phyloP scores from a whole-genome alignment of 2,329 filamentous ascomycete genomes.

The Curvularia spicifera region DNA sequence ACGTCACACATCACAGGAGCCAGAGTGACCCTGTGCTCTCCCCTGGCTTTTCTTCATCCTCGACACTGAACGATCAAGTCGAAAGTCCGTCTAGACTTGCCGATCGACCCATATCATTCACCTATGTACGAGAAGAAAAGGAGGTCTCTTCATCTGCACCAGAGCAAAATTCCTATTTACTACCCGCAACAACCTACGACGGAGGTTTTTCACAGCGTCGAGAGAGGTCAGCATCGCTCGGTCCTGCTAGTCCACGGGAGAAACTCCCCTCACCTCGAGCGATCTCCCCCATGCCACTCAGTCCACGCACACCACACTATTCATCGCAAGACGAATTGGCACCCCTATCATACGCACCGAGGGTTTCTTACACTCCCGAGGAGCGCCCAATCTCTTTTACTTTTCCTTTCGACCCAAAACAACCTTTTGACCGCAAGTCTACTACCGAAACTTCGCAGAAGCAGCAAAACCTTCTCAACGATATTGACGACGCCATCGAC shows the following conservation, averaged over 20 bases:
- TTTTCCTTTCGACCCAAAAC: constrained; percentile 21
- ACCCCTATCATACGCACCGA: constrained; percentile 5
- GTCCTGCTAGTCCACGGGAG: constrained; percentile 10
- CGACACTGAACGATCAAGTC: constrained; percentile 22
- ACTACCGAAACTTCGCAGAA: constrained; percentile 15
- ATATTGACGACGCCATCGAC: constrained; percentile 36
- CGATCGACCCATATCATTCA: constrained; percentile 22
- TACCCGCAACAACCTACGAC: constrained; percentile 35
- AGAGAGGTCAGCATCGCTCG: constrained; percentile 22
- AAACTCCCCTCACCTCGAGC: constrained; percentile 1
- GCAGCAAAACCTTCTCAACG: constrained; percentile 26
- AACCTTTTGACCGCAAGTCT: constrained; percentile 25
- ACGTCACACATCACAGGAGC: constrained; percentile 27
- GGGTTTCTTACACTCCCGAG: constrained; percentile 21
- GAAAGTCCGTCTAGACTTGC: constrained; percentile 17
- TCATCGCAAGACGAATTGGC: constrained; percentile 6
- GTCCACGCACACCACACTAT: constrained; percentile 6
- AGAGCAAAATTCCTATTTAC: constrained; percentile 23
- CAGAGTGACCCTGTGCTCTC: constrained; percentile 32
- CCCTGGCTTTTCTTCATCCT: constrained; percentile 29
- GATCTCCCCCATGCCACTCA: constrained; percentile 16
- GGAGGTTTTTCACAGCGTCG: constrained; percentile 18
- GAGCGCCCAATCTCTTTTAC: constrained; percentile 28
- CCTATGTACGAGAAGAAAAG: constrained; percentile 20
- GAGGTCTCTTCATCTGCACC: constrained; percentile 20